Evolutionary conservation across 2,329 filamentous ascomycete genomes (phyloP).

Genomic region (Stagonosporopsis rhizophila): DNA sequence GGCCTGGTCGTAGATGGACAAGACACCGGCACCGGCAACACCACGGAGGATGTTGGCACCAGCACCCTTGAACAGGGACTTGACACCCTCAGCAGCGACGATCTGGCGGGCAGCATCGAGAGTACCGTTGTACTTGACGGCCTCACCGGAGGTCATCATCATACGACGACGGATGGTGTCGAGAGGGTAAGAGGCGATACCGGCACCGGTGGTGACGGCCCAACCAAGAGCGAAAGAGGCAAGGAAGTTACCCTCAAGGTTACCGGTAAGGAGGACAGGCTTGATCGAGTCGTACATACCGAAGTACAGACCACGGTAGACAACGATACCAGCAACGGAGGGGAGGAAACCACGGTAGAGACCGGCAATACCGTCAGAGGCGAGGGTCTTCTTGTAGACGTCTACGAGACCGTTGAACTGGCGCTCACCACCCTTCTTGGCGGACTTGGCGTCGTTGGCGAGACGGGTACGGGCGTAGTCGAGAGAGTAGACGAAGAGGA

Average conservation of each 20-base stretch:
- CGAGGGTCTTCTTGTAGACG: constrained; percentile 99
- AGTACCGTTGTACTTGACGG: constrained; percentile 99
- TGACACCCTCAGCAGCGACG: constrained; percentile 91
- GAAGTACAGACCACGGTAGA: constrained; percentile 99
- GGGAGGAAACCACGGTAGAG: constrained; percentile 99
- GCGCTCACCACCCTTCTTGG: constrained; percentile 95
- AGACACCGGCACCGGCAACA: constrained; percentile 99
- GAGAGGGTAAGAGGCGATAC: constrained; percentile 99
- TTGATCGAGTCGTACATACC: constrained; percentile 99
- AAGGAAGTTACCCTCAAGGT: constrained; percentile 97
- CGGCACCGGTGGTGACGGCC: constrained; percentile 99
- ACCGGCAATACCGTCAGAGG: constrained; percentile 97
- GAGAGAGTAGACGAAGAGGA: constrained; percentile 99
- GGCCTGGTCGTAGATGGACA: constrained; percentile 99
- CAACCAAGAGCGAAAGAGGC: constrained; percentile 99
- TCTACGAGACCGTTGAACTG: constrained; percentile 99
- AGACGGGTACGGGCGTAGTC: constrained; percentile 99
- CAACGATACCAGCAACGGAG: constrained; percentile 97
- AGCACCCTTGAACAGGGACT: constrained; percentile 99
- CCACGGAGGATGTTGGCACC: constrained; percentile 99
- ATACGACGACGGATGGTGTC: constrained; percentile 99
- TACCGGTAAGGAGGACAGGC: constrained; percentile 91
- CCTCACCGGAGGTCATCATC: constrained; percentile 98
- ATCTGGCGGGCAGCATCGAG: constrained; percentile 96
- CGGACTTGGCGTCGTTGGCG: constrained; percentile 99